phyloP scores from a whole-genome alignment of 495 filamentous ascomycete species.

The Lasiosphaeria miniovina region DNA sequence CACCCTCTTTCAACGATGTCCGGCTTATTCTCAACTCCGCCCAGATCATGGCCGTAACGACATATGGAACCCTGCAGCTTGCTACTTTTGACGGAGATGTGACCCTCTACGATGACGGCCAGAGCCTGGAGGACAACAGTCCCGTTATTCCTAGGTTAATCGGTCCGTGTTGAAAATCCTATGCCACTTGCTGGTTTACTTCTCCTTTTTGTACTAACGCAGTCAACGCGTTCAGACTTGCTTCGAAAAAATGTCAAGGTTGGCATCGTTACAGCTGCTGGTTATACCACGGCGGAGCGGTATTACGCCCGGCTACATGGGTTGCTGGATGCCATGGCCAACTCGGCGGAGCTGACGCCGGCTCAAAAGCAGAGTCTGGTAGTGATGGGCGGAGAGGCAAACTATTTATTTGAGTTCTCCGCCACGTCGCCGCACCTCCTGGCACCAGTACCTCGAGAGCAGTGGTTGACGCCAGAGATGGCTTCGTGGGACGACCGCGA shows the following conservation, averaged over 20 bases:
- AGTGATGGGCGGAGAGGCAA: constrained; percentile 83
- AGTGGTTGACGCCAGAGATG: constrained; percentile 90
- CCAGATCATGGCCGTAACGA: constrained; percentile 81
- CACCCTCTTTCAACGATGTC: constrained; percentile 97
- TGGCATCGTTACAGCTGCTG: constrained; percentile 95
- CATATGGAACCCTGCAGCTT: constrained; percentile 65
- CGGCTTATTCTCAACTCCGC: constrained; percentile 90
- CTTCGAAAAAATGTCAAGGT: constrained; percentile 64
- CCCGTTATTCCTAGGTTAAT: constrained; percentile 78
- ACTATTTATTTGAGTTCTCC: constrained; percentile 80
- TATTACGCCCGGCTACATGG: constrained; percentile 86
- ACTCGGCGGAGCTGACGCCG: constrained; percentile 53
- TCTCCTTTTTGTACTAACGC: not conserved
- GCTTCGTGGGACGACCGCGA: constrained; percentile 73
- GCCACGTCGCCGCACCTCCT: constrained; percentile 51
- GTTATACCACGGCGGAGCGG: constrained; percentile 79
- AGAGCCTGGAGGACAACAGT: constrained; percentile 67
- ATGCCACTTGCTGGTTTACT: not conserved
- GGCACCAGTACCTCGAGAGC: constrained; percentile 59
- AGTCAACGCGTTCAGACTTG: constrained; percentile 35
- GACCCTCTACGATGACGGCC: constrained; percentile 91
- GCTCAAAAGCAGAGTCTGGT: constrained; percentile 72
- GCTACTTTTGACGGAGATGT: constrained; percentile 98
- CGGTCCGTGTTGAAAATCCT: constrained; percentile 21
- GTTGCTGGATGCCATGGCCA: constrained; percentile 76